Percentiles rank a stretch among this genome's conserved stretches.
These are phyloP conservation scores for Aegilops tauschii DNA, from an alignment of 176 grass and related monocot species.

Conservation along the genomic window DNA sequence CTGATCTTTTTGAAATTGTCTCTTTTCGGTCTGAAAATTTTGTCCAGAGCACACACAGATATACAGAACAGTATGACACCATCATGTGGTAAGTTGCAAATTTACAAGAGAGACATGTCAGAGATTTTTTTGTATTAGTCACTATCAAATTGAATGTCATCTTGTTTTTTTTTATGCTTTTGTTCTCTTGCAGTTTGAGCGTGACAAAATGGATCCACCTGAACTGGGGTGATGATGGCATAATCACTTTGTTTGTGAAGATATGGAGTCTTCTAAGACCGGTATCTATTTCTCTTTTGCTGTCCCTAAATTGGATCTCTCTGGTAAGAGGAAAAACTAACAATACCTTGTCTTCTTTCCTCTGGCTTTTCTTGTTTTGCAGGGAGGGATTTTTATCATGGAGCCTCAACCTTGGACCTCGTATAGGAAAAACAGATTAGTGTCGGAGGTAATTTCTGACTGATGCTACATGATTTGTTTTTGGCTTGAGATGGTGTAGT, in stretches of 20 bases:
- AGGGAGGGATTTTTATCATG: slow-evolving; percentile 89
- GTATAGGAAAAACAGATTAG: slow-evolving; percentile 69
- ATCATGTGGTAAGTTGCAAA: slow-evolving; percentile 79
- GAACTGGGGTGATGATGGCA: slow-evolving; percentile 96
- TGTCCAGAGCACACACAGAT: slow-evolving; percentile 44
- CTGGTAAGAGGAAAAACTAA: not conserved
- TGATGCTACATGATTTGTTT: not conserved
- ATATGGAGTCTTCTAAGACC: slow-evolving; percentile 85
- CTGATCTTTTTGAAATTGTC: slow-evolving; percentile 51
- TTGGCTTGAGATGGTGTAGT: not conserved
- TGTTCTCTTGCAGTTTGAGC: slow-evolving; percentile 80
- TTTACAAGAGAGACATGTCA: slow-evolving; percentile 5
- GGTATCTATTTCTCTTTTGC: slow-evolving; percentile 43
- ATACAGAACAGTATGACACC: slow-evolving; percentile 81
- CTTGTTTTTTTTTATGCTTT: slow-evolving; percentile 15
- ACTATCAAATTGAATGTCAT: not conserved
- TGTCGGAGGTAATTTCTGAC: slow-evolving; percentile 61
- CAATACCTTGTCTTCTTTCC: not conserved
- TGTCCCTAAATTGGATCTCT: not conserved
- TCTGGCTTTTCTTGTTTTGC: slow-evolving; percentile 26
- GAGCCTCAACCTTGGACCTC: slow-evolving; percentile 96
- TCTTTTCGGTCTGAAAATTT: slow-evolving; percentile 84
- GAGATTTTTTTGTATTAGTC: slow-evolving; percentile 15
- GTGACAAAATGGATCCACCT: slow-evolving; percentile 98
- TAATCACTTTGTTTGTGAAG: slow-evolving; percentile 84